phyloP scores from a whole-genome alignment of 257 asterid genomes.

The Verbena officinalis region DNA sequence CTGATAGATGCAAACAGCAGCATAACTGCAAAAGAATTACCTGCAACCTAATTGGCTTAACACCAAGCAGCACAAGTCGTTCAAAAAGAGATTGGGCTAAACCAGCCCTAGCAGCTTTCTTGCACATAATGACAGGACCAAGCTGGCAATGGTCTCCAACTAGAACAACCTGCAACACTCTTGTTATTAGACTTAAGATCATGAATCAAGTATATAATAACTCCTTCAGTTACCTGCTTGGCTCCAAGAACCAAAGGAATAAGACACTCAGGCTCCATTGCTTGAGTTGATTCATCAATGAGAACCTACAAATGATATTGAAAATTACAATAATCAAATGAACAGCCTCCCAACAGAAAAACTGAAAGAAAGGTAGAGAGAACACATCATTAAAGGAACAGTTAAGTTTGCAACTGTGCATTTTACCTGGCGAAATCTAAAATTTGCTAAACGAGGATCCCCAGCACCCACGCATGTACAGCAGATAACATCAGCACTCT shows the following conservation, averaged over 20 bases:
- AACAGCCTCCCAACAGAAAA: neutral
- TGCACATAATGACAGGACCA: slow-evolving; percentile 99
- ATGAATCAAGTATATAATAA: neutral
- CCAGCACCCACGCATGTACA: slow-evolving; percentile 99
- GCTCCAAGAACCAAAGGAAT: slow-evolving; percentile 97
- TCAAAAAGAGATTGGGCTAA: slow-evolving; percentile 96
- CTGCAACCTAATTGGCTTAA: slow-evolving; percentile 97
- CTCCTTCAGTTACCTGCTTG: slow-evolving; percentile 65
- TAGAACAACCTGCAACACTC: slow-evolving; percentile 66
- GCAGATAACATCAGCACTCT: slow-evolving; percentile 99
- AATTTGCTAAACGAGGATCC: slow-evolving; percentile 95
- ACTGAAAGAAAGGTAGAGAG: neutral
- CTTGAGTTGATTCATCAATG: slow-evolving; percentile 98
- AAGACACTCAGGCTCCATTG: slow-evolving; percentile 97
- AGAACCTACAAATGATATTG: slow-evolving; percentile 62
- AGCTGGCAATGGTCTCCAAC: slow-evolving; percentile 99
- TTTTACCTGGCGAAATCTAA: slow-evolving; percentile 94
- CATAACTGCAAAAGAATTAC: slow-evolving; percentile 39
- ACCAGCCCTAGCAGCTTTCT: slow-evolving; percentile 99
- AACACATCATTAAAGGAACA: slow-evolving; percentile 9
- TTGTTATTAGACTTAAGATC: slow-evolving; percentile 10
- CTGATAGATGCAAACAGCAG: slow-evolving; percentile 21
- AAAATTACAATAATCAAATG: slow-evolving; percentile 12
- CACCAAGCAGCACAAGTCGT: slow-evolving; percentile 95
- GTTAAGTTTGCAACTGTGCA: slow-evolving; percentile 13